Evolutionary conservation across 2,329 filamentous ascomycete genomes (phyloP), one percentile per base, ranked within the genome.

Genomic region (Pseudopyrenochaeta lycopersici): DNA sequence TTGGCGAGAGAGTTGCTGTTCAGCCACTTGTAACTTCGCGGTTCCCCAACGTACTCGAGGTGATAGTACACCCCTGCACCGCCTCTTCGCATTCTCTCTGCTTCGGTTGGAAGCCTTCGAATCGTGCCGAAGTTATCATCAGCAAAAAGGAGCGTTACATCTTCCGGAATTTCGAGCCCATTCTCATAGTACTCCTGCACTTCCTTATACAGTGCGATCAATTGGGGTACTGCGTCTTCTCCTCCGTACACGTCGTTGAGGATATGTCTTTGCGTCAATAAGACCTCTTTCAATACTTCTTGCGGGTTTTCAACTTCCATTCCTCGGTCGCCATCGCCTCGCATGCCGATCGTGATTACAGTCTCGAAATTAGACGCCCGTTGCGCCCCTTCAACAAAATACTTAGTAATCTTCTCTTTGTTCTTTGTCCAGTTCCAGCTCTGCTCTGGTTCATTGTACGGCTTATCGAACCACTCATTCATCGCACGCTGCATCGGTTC

Each of bases 401-500:
- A 56, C 12, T 49, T 33, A 2, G 45, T 45, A 18, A 56, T 52
- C n/a, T 52, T 53, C 9, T 38, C 40, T 36, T 56, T 59, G 11
- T 50, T 53, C 40, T 39, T 43, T 11, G 27, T 49, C 56, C 56
- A 59, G 15, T 31, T 33, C 56, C 56, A 59, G 18, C 41, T 43
- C 14, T 15, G 4, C 21, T 42, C 39, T 29, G 49, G 31, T n/a
- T n/a, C n/a, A n/a, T n/a, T n/a, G n/a, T n/a, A n/a, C n/a, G n/a
- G n/a, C n/a, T n/a, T n/a, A 7, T 39, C 33, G n/a, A 27, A 35
- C 59, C 59, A 62, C 27, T 65, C 60, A 33, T 62, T 63, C 14
- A 51, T 59, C 11, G 57, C 58, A 2, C 60, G 48, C 36, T 56
- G 50, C 62, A 65, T 65, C 2, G 62, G 62, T 32, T 66, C 60